A percentile compares a stretch with the other conserved stretches of the same genome.
Conservation (phyloP, 2,329 filamentous ascomycete genomes). For the Dothideomycetidae sp. region DNA sequence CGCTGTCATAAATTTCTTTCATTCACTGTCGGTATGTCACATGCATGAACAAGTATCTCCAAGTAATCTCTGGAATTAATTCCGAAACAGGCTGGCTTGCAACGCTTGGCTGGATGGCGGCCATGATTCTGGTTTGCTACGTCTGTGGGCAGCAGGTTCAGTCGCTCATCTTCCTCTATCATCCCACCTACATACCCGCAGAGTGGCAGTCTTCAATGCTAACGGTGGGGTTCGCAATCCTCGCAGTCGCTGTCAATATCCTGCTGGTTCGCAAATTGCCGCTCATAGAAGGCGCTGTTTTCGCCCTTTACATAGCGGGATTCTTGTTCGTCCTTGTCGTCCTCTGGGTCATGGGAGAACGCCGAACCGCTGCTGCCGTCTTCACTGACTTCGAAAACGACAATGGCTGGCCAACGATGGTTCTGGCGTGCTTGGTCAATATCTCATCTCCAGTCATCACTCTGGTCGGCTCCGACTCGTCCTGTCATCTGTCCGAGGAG, state of each 20-base stretch:
- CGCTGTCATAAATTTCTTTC: constrained; percentile 23
- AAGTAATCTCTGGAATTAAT: too few species aligned
- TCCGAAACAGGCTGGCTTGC: constrained; percentile 33
- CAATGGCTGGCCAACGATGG: constrained; percentile 28
- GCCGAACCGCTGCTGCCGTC: constrained; percentile 28
- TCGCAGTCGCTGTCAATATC: constrained; percentile 26
- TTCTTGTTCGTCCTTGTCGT: constrained; percentile 15
- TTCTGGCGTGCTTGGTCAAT: constrained; percentile 14
- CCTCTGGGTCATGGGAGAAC: constrained; percentile 29
- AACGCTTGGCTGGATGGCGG: constrained; percentile 27
- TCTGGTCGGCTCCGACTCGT: constrained; percentile 8
- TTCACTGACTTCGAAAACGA: constrained; percentile 36
- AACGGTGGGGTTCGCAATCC: constrained; percentile 14
- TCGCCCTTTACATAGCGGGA: constrained; percentile 17
- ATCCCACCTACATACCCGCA: constrained; percentile 9
- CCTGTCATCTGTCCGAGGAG: constrained; percentile 18
- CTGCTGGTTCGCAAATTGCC: constrained; percentile 14
- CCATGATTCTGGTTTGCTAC: constrained; percentile 14
- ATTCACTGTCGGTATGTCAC: constrained; percentile 18
- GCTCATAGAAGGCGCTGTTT: constrained; percentile 15
- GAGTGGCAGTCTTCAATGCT: constrained; percentile 18
- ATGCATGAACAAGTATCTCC: too few species aligned
- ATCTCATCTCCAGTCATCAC: constrained; percentile 9
- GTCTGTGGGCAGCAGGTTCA: constrained; percentile 9
- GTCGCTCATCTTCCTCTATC: constrained; percentile 7